phyloP scores from a whole-genome alignment of 129 eudicot species.

The Pseudognaphalium luteoalbum region DNA sequence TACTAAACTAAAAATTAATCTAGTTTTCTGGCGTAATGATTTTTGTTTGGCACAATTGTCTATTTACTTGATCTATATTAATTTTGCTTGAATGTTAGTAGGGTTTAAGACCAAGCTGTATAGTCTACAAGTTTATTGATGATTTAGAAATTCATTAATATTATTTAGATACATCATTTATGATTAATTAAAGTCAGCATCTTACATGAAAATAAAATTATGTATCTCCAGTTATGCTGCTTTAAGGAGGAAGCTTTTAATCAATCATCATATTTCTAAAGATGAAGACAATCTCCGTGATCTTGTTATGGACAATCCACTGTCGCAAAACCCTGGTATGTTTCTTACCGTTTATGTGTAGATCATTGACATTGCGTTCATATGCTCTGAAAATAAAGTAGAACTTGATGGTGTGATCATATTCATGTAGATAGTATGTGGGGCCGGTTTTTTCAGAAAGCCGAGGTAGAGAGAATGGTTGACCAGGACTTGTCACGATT shows the following conservation, averaged over 20 bases:
- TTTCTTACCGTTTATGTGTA: neutral
- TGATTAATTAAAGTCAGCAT: neutral
- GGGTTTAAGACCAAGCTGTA: slow-evolving; percentile 1
- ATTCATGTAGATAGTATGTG: slow-evolving; percentile 82
- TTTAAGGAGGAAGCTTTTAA: slow-evolving; percentile 63
- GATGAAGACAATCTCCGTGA: slow-evolving; percentile 64
- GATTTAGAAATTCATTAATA: neutral
- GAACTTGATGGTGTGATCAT: neutral
- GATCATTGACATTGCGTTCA: slow-evolving; percentile 3
- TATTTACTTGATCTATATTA: neutral
- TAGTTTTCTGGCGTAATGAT: neutral
- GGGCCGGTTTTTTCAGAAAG: slow-evolving; percentile 94
- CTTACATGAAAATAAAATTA: slow-evolving; percentile 6
- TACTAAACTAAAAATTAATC: slow-evolving; percentile 11
- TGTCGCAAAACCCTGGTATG: slow-evolving; percentile 89
- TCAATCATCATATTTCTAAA: slow-evolving; percentile 73
- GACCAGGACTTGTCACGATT: slow-evolving; percentile 92
- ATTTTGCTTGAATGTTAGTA: slow-evolving; percentile 1
- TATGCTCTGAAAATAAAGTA: neutral
- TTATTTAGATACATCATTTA: neutral
- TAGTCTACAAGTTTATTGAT: neutral
- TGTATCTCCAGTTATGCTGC: slow-evolving; percentile 68
- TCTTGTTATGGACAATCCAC: slow-evolving; percentile 84
- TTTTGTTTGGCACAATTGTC: neutral
- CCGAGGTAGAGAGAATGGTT: slow-evolving; percentile 92